Evolutionary conservation across 768 basidiomycete genomes (phyloP).

Genomic region (Favolaschia claudopus): DNA sequence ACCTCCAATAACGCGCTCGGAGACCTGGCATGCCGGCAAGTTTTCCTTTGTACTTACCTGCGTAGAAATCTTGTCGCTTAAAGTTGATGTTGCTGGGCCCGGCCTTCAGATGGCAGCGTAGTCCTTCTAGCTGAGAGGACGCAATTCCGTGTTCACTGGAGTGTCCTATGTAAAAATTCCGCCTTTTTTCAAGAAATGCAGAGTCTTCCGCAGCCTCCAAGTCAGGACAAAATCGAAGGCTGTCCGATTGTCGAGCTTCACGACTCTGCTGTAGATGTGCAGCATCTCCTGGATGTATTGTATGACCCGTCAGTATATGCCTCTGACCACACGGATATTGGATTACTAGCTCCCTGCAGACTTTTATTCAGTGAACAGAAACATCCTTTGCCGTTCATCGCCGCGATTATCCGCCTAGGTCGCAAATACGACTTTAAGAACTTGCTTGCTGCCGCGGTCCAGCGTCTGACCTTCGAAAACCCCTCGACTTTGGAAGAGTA

Average conservation of each 20-base stretch:
- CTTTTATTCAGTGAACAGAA: neutral
- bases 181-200: conserved; percentile 9
- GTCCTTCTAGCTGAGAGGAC: conserved; percentile 13
- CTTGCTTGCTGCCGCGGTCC: neutral
- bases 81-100: no score
- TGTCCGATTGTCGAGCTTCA: conserved; percentile 23
- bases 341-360: neutral
- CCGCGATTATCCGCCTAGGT: neutral
- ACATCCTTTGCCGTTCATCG: neutral
- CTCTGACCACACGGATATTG: no score
- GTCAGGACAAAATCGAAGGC: conserved; percentile 10
- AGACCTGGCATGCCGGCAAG: conserved; percentile 19
- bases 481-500: neutral
- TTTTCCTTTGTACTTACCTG: no score
- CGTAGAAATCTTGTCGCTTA: no score
- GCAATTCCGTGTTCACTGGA: conserved; percentile 26
- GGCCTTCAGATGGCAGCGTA: conserved; percentile 26
- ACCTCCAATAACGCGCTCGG: no score
- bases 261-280: conserved; percentile 17
- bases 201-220: conserved; percentile 8
- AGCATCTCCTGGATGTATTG: conserved; percentile 18
- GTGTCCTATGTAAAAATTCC: conserved; percentile 20
- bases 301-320: conserved; percentile 26
- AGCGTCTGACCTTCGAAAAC: conserved; percentile 3
- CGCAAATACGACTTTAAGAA: conserved; percentile 17